Percentiles rank a stretch among this genome's conserved stretches.
These are phyloP conservation scores for Trametes hirsuta DNA, from an alignment of 1,284 basidiomycete genomes.

Conservation along the genomic window DNA sequence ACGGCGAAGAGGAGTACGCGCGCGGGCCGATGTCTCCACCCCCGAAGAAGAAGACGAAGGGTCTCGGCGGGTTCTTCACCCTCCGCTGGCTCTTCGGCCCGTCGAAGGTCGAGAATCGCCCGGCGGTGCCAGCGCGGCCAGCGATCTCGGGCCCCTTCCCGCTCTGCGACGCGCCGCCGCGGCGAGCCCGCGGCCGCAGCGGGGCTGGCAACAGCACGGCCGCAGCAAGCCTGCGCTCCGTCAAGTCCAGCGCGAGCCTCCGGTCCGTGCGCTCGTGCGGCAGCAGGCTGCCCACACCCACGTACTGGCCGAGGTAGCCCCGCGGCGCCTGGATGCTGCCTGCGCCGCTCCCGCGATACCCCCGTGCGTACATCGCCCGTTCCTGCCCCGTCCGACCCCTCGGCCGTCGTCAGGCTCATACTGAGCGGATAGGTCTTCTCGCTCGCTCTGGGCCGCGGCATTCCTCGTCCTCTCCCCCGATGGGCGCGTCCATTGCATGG, in stretches of 20 bases:
- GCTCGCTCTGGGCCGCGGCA: not conserved
- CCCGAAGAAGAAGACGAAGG: constrained; percentile 25
- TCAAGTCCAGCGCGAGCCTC: constrained; percentile 31
- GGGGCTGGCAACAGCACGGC: constrained; percentile 6
- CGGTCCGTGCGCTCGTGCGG: constrained; percentile 33
- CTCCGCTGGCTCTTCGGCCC: constrained; percentile 29
- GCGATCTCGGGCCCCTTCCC: constrained; percentile 41
- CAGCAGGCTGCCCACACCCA: constrained; percentile 35
- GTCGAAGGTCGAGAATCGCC: constrained; percentile 12
- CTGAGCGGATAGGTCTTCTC: not conserved
- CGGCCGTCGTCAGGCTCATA: not conserved
- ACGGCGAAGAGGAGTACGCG: constrained; percentile 29
- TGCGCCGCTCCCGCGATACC: not conserved
- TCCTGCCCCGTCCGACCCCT: not conserved
- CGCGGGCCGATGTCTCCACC: constrained; percentile 17
- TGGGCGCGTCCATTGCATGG: constrained; percentile 2
- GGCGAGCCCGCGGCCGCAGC: constrained; percentile 13
- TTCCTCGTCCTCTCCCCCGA: not conserved
- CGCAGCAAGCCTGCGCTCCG: constrained; percentile 32
- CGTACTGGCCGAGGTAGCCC: constrained; percentile 34
- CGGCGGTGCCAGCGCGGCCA: constrained; percentile 26
- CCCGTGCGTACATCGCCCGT: not conserved
- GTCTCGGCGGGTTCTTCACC: constrained; percentile 26
- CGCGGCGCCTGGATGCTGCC: not conserved
- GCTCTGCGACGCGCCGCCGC: constrained; percentile 34